Evolutionary conservation across 2,329 filamentous ascomycete genomes (phyloP).

Genomic region (Bipolaris oryzae): DNA sequence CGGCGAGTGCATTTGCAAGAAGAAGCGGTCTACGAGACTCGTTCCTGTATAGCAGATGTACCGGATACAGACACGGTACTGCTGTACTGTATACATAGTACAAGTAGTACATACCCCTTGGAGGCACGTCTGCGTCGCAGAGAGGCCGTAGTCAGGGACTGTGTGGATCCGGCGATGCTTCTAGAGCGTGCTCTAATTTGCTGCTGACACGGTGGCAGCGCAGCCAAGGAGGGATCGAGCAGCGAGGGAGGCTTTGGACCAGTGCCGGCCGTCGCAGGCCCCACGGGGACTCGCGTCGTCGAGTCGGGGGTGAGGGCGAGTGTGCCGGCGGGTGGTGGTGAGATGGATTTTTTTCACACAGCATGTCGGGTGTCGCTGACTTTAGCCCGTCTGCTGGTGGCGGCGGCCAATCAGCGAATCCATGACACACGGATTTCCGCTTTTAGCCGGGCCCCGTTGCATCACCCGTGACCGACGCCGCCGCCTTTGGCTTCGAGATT

Average conservation of each 20-base stretch:
- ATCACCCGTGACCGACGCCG: slow-evolving; percentile 5
- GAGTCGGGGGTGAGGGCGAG: slow-evolving; percentile 10
- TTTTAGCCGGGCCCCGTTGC: slow-evolving; percentile 10
- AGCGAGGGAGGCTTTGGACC: slow-evolving; percentile 4
- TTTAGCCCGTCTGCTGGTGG: not conserved
- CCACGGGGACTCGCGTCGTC: slow-evolving; percentile 12
- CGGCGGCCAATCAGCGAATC: slow-evolving; percentile 6
- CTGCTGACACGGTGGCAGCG: not conserved
- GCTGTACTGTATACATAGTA: too few species aligned
- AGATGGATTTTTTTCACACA: slow-evolving; percentile 5
- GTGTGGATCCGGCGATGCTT: not conserved
- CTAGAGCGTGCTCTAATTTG: not conserved
- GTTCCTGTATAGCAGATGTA: too few species aligned
- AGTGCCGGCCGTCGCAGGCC: slow-evolving; percentile 1
- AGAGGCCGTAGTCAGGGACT: not conserved
- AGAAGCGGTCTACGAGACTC: not conserved
- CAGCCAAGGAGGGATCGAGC: slow-evolving; percentile 5
- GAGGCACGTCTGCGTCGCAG: not conserved
- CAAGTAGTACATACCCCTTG: too few species aligned
- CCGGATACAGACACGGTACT: too few species aligned
- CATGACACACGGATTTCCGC: slow-evolving; percentile 9
- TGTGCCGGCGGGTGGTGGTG: not conserved
- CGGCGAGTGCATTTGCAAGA: not conserved
- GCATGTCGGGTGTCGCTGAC: slow-evolving; percentile 6
- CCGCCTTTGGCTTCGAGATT: slow-evolving; percentile 7